phyloP scores from a whole-genome alignment of 2,329 filamentous ascomycete species.

The Fusarium incarnatum region DNA sequence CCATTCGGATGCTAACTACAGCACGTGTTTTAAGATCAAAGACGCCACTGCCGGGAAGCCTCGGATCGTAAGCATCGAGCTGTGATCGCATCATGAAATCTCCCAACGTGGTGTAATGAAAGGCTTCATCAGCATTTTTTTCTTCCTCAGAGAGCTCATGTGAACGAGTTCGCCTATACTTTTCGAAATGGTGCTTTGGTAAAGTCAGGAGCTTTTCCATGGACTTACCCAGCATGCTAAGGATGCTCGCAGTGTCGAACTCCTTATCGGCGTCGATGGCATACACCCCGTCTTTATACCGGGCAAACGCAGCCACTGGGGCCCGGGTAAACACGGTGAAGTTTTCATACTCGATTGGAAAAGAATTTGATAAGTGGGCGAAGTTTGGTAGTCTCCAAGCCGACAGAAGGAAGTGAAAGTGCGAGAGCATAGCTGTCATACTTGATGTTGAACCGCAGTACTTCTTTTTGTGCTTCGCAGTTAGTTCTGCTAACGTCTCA shows the following conservation, averaged over 20 bases:
- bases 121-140: slow-evolving; percentile 78
- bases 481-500: slow-evolving; percentile 74
- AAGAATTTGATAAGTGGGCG: slow-evolving; percentile 73
- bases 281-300: slow-evolving; percentile 86
- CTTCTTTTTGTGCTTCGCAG: slow-evolving; percentile 74
- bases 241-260: slow-evolving; percentile 83
- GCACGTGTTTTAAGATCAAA: slow-evolving; percentile 97
- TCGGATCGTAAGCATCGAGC: slow-evolving; percentile 87
- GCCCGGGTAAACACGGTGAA: slow-evolving; percentile 80
- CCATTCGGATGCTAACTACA: slow-evolving; percentile 92
- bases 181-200: slow-evolving; percentile 84
- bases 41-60: slow-evolving; percentile 90
- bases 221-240: slow-evolving; percentile 93
- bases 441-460: slow-evolving; percentile 97
- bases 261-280: slow-evolving; percentile 97
- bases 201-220: slow-evolving; percentile 96
- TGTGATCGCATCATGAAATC: slow-evolving; percentile 96
- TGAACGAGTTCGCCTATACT: slow-evolving; percentile 77
- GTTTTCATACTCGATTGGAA: slow-evolving; percentile 68
- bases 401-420: slow-evolving; percentile 94
- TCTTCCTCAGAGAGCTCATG: slow-evolving; percentile 78
- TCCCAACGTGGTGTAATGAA: slow-evolving; percentile 86
- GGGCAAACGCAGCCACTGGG: slow-evolving; percentile 84
- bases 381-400: slow-evolving; percentile 80
- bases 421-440: slow-evolving; percentile 87